These are phyloP conservation scores for Paxillus ammoniavirescens DNA, from an alignment of 768 basidiomycete genomes.

Conservation along the genomic window DNA sequence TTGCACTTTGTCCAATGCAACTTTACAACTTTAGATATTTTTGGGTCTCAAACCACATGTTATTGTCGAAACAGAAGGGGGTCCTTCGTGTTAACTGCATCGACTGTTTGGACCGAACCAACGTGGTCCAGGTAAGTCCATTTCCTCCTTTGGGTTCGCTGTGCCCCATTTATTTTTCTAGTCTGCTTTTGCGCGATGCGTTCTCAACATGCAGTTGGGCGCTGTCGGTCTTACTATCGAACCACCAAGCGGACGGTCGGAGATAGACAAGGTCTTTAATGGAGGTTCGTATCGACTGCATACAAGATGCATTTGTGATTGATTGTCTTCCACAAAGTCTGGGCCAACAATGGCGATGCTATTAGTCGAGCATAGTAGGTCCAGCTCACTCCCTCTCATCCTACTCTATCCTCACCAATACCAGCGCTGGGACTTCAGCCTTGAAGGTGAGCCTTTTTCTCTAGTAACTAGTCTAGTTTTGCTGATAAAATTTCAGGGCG, in stretches of 20 bases:
- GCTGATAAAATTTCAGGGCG: slow-evolving; percentile 49
- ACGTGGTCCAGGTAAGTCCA: slow-evolving; percentile 77
- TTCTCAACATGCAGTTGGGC: slow-evolving; percentile 72
- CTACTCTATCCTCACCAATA: slow-evolving; percentile 14
- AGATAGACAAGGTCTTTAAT: slow-evolving; percentile 75
- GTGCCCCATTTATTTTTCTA: slow-evolving; percentile 31
- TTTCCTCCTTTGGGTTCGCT: background rate
- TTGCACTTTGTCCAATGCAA: background rate
- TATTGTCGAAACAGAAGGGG: slow-evolving; percentile 81
- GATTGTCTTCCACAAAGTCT: slow-evolving; percentile 48
- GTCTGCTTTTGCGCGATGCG: slow-evolving; percentile 89
- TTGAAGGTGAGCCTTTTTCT: slow-evolving; percentile 63
- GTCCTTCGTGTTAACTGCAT: slow-evolving; percentile 93
- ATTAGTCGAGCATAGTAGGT: slow-evolving; percentile 85
- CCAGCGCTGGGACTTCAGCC: slow-evolving; percentile 91
- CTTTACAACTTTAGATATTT: slow-evolving; percentile 58
- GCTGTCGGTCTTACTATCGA: slow-evolving; percentile 67
- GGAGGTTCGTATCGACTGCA: slow-evolving; percentile 47
- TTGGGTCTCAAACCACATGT: slow-evolving; percentile 70
- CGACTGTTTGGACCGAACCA: slow-evolving; percentile 93
- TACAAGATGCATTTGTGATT: background rate
- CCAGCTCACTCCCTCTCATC: background rate
- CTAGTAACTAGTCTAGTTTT: background rate
- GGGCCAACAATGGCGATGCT: slow-evolving; percentile 98
- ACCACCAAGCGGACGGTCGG: slow-evolving; percentile 49